Percentiles rank a stretch among this genome's conserved stretches.
These are phyloP conservation scores for Brassica napus DNA, from an alignment of 345 rosid genomes.

Conservation along the genomic window Da-Ae NC_063445.1:31351001-31351500, in stretches of 20 bases:
- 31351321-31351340: background rate
- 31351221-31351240: background rate
- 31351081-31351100: background rate
- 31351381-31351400: background rate
- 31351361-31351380: background rate
- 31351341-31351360: no score
- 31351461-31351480: background rate
- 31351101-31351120: background rate
- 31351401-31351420: background rate
- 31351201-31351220: background rate
- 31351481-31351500: background rate
- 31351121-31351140: constrained; percentile 59
- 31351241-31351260: background rate
- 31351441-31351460: background rate
- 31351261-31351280: background rate
- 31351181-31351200: background rate
- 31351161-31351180: background rate
- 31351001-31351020: constrained; percentile 94
- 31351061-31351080: background rate
- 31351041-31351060: background rate
- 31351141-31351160: constrained; percentile 84
- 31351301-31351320: background rate
- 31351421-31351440: background rate
- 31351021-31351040: constrained; percentile 81
- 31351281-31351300: background rate